phyloP scores from a whole-genome alignment of 2,329 filamentous ascomycete species.

The Aspergillus sclerotialis region DNA sequence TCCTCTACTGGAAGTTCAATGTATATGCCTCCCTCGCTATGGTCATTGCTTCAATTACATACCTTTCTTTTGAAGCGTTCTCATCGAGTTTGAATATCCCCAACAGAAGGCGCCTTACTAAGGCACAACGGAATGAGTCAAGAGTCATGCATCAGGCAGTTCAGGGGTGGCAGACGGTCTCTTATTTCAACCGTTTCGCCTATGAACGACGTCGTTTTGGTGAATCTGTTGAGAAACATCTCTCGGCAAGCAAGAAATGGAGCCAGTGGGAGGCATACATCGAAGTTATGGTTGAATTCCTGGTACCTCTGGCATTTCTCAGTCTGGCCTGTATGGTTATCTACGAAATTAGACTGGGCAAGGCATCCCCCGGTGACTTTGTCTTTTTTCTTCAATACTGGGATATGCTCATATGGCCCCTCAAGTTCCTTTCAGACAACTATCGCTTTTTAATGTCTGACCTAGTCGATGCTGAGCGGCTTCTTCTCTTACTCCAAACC shows the following conservation, averaged over 20 bases:
- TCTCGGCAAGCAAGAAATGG: not conserved
- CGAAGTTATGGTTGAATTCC: slow-evolving; percentile 15
- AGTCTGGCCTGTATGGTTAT: slow-evolving; percentile 45
- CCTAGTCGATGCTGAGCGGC: slow-evolving; percentile 57
- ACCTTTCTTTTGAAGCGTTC: slow-evolving; percentile 42
- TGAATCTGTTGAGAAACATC: slow-evolving; percentile 4
- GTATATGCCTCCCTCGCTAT: slow-evolving; percentile 48
- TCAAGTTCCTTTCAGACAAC: slow-evolving; percentile 44
- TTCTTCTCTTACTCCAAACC: slow-evolving; percentile 42
- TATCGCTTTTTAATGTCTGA: slow-evolving; percentile 44
- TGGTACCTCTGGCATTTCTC: slow-evolving; percentile 43
- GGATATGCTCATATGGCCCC: slow-evolving; percentile 41
- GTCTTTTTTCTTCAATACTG: slow-evolving; percentile 60
- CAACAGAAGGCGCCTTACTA: slow-evolving; percentile 29
- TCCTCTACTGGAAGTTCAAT: slow-evolving; percentile 54
- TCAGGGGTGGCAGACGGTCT: slow-evolving; percentile 53
- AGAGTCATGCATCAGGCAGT: slow-evolving; percentile 52
- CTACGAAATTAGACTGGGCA: slow-evolving; percentile 43
- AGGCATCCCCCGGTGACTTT: slow-evolving; percentile 50
- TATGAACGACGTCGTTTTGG: slow-evolving; percentile 46
- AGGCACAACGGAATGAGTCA: slow-evolving; percentile 42
- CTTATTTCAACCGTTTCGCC: slow-evolving; percentile 49
- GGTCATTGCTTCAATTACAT: slow-evolving; percentile 39
- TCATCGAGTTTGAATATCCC: slow-evolving; percentile 32
- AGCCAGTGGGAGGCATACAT: slow-evolving; percentile 3